Evolutionary conservation across 257 asterid genomes (phyloP), one percentile per base, ranked within the genome.

Genomic region (Coffea eugenioides): DNA sequence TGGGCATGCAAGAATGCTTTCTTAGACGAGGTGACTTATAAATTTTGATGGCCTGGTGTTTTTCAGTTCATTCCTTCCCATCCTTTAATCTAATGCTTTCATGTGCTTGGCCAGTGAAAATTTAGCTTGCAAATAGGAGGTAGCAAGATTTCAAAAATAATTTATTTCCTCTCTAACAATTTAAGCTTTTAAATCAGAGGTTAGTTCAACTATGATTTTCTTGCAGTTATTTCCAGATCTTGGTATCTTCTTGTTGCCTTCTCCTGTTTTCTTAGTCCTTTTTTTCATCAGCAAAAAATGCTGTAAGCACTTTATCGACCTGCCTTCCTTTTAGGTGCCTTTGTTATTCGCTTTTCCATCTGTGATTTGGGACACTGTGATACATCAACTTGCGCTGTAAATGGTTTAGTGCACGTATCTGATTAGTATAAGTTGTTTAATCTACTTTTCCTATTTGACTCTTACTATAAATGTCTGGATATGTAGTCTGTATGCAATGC

Each of bases 401-500:
- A 23, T 43, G 2, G 8, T 4, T 70, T 71, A 71, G 49, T 71
- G 61, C 23, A 5, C 49, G 62, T 13, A 15, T 56, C 8, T 56
- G 23, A n/a, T 21, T 48, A 15, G 25, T 41, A 25, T 46, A 61
- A 6, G 34, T 71, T 1, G 62, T 21, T 18, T 23, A 56, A 56
- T 23, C 62, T 56, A 64, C 36, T 31, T 49, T 5, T 31, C 27
- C 36, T 64, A 13, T 41, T 20, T 46, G n/a, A 36, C 27, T 52
- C 34, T 15, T 59, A 56, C 66, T 27, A 12, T 52, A 61, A 66
- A 18, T 66, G 14, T 59, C 46, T 25, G 71, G 79, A 74, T 79
- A 36, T 80, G 78, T 83, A 95, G 99, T 96, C 88, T 80, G 91
- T 87, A 51, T 92, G 99, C 77, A 88, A 79, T 88, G 80, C 94